These are phyloP conservation scores for Fusarium nelsonii DNA, from an alignment of 2,329 filamentous ascomycete species.

Conservation along the genomic window DNA sequence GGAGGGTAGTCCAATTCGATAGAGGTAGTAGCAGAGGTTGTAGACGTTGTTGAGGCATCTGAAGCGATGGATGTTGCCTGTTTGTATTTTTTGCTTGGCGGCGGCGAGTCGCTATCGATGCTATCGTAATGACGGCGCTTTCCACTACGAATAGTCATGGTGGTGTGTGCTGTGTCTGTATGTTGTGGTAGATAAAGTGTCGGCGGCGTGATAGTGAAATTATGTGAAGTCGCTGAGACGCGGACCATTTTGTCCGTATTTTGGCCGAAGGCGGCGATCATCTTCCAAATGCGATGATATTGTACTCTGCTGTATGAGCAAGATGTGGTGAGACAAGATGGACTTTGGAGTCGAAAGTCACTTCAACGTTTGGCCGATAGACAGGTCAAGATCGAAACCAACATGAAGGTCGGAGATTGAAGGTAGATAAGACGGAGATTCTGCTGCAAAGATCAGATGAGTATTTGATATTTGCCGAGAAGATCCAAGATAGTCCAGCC, in stretches of 20 bases:
- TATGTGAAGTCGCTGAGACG: constrained; percentile 25
- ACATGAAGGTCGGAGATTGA: constrained; percentile 14
- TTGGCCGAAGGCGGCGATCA: constrained; percentile 32
- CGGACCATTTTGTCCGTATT: constrained; percentile 27
- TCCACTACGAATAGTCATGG: constrained; percentile 39
- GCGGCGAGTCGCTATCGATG: constrained; percentile 35
- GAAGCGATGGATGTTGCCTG: constrained; percentile 45
- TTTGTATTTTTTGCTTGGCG: constrained; percentile 46
- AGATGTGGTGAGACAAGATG: constrained; percentile 3
- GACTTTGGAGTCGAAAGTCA: neutral
- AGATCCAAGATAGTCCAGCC: constrained; percentile 31
- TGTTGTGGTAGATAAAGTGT: constrained; percentile 25
- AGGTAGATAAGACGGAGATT: constrained; percentile 25
- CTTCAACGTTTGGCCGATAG: neutral
- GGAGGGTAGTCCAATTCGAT: constrained; percentile 32
- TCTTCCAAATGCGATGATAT: constrained; percentile 2
- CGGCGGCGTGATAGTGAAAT: constrained; percentile 23
- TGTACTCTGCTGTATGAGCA: neutral
- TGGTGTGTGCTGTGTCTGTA: constrained; percentile 14
- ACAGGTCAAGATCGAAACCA: constrained; percentile 16
- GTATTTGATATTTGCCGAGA: constrained; percentile 40
- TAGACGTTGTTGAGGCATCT: constrained; percentile 40
- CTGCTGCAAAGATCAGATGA: constrained; percentile 40
- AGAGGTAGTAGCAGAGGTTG: constrained; percentile 29
- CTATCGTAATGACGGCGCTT: constrained; percentile 44